These are phyloP conservation scores for Phytophthora nicotianae DNA, from an alignment of 352 stramenopile genomes.

Conservation along the genomic window DNA sequence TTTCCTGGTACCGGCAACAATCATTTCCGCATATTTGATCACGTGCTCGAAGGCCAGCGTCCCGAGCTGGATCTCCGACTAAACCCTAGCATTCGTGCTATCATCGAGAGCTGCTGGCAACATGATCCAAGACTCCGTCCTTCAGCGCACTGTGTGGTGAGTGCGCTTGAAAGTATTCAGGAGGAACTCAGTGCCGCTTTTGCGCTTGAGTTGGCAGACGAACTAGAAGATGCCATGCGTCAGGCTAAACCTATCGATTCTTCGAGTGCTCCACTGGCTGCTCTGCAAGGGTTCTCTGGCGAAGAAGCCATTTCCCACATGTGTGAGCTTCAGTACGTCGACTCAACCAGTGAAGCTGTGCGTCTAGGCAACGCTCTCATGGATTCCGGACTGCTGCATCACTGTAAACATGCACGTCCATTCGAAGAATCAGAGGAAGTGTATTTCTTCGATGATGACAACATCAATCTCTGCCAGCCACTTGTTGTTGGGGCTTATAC, in stretches of 20 bases:
- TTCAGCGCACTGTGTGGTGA: slow-evolving; percentile 53
- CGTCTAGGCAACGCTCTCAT: slow-evolving; percentile 72
- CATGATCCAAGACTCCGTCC: slow-evolving; percentile 43
- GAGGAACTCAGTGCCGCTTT: slow-evolving; percentile 49
- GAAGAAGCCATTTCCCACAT: slow-evolving; percentile 48
- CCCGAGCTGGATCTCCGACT: slow-evolving; percentile 45
- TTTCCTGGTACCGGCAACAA: slow-evolving; percentile 53
- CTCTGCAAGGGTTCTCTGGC: slow-evolving; percentile 44
- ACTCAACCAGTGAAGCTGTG: slow-evolving; percentile 44
- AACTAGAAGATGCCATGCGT: slow-evolving; percentile 44
- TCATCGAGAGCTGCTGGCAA: slow-evolving; percentile 57
- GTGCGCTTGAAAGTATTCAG: slow-evolving; percentile 48
- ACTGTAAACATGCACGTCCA: slow-evolving; percentile 51
- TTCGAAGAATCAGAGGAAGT: slow-evolving; percentile 47
- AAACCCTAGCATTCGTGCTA: slow-evolving; percentile 37
- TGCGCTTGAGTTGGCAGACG: slow-evolving; percentile 44
- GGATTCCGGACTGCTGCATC: slow-evolving; percentile 61
- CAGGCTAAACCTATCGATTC: slow-evolving; percentile 39
- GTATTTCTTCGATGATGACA: slow-evolving; percentile 59
- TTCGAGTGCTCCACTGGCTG: slow-evolving; percentile 27
- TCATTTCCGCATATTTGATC: slow-evolving; percentile 63
- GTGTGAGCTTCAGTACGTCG: slow-evolving; percentile 48
- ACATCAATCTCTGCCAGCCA: slow-evolving; percentile 57
- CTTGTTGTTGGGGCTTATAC: slow-evolving; percentile 37
- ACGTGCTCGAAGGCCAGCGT: slow-evolving; percentile 53